Base-by-base conservation (phyloP, 2,329 filamentous ascomycete species). In the Diaporthe eres region DNA sequence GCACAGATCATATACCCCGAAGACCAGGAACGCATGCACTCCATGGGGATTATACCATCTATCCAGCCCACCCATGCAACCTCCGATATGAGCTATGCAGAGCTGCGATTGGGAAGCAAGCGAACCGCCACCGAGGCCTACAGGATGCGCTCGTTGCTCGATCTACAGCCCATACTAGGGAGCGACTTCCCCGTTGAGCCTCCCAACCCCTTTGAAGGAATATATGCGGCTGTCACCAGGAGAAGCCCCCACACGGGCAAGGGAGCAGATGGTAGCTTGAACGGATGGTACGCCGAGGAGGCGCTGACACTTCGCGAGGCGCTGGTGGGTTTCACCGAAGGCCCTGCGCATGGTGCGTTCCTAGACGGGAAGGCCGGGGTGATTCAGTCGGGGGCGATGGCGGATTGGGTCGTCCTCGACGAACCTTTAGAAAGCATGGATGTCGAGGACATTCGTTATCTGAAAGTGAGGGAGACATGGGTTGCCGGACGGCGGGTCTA, bases 171-270 rank as follows among this genome's bases (percentile, higher is more conserved):
- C 5, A 83, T 94, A 0, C 86, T 94, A 1, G 93, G 93, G 3
- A 93, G 91, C 67, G 93, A 94, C 79, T 94, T 94, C 78, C 93
- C 93, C 51, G 92, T 94, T 10, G 92, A 94, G 81, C 92, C 92
- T 3, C 89, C 92, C 0, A 89, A 90, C 79, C 91, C 92, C 2
- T 92, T 93, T 77, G 88, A 92, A 74, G 93, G 92, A 25, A 90
- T 94, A 53, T 94, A 93, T 79, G 92, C 92, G 4, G 93, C 93
- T 3, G 87, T 93, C 2, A 88, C 92, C 17, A 86, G 93, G 74
- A 88, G 88, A 57, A 91, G 85, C 76, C 92, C 92, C 1, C 86
- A 86, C 61, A 91, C 91, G 0, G 90, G 89, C 0, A 84, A 83
- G 2, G 88, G 88, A 25, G 82, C 86, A 9, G 83, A 86, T 47